A percentile compares a stretch with the other conserved stretches of the same genome.
Evolutionary conservation across 192 early-diverging fungal species (phyloP).

Genomic region (Lunasporangiospora selenospora): DNA sequence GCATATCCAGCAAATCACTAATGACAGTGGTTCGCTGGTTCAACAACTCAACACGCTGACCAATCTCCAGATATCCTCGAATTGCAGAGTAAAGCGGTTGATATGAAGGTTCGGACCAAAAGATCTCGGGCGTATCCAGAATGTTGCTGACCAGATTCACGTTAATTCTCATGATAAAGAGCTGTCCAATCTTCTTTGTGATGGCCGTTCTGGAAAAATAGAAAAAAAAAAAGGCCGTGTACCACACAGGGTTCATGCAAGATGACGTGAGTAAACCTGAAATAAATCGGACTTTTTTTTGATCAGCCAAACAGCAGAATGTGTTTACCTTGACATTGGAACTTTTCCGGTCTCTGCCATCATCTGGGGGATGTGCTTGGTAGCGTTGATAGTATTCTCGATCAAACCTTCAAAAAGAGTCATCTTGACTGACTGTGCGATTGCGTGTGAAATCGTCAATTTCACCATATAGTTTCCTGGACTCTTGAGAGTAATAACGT

Average conservation of each 20-base stretch:
- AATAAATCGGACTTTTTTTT: not conserved
- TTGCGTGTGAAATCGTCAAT: constrained; percentile 93
- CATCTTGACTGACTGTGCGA: constrained; percentile 96
- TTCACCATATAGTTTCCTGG: constrained; percentile 87
- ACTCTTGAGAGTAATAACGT: constrained; percentile 84
- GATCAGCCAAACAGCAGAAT: not conserved
- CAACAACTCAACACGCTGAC: constrained; percentile 87
- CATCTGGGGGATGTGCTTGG: constrained; percentile 88
- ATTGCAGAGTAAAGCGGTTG: constrained; percentile 83
- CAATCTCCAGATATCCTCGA: constrained; percentile 82
- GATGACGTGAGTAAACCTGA: not conserved
- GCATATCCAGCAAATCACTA: constrained; percentile 92
- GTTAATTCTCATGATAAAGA: constrained; percentile 91
- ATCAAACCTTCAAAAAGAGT: constrained; percentile 91
- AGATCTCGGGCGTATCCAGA: constrained; percentile 92
- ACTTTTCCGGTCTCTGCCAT: constrained; percentile 95
- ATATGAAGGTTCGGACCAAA: constrained; percentile 87
- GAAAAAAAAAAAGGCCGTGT: not conserved
- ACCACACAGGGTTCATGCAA: too few relatives aligned
- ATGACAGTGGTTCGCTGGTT: constrained; percentile 95
- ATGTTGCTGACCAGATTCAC: constrained; percentile 91
- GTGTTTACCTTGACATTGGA: constrained; percentile 73
- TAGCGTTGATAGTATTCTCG: constrained; percentile 90
- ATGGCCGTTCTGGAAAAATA: constrained; percentile 75
- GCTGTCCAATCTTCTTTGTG: constrained; percentile 94